A percentile compares a stretch with the other conserved stretches of the same genome.
Conservation (phyloP, 2,329 filamentous ascomycete species). For the Beauveria rudraprayagi region DNA sequence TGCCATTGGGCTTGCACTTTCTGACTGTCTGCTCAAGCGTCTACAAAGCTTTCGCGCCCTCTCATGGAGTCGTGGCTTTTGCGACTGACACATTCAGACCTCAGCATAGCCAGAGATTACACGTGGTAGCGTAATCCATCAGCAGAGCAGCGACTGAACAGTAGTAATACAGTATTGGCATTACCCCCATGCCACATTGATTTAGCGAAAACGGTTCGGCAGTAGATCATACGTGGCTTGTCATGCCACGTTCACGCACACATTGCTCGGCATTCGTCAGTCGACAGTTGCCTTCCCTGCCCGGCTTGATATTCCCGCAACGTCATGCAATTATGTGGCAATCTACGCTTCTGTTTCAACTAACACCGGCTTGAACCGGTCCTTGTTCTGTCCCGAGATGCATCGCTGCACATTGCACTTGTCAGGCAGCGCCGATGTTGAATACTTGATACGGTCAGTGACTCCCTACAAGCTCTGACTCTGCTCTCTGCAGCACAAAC, state of each 20-base stretch:
- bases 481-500: background rate
- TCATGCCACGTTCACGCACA: background rate
- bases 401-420: background rate
- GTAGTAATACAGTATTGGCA: slow-evolving; percentile 3
- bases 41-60: background rate
- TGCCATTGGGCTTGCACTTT: background rate
- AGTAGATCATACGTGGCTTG: slow-evolving; percentile 1
- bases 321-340: background rate
- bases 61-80: background rate
- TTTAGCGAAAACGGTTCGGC: background rate
- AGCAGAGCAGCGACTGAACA: background rate
- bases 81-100: slow-evolving; percentile 2
- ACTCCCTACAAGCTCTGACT: background rate
- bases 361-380: background rate
- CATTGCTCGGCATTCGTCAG: background rate
- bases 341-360: background rate
- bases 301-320: background rate
- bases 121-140: background rate
- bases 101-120: background rate
- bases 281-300: background rate
- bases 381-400: background rate
- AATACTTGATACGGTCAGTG: background rate
- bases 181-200: background rate
- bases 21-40: background rate
- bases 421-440: background rate